Base-by-base conservation (phyloP, 2,329 filamentous ascomycete genomes). In the Aspergillus costaricaensis region DNA sequence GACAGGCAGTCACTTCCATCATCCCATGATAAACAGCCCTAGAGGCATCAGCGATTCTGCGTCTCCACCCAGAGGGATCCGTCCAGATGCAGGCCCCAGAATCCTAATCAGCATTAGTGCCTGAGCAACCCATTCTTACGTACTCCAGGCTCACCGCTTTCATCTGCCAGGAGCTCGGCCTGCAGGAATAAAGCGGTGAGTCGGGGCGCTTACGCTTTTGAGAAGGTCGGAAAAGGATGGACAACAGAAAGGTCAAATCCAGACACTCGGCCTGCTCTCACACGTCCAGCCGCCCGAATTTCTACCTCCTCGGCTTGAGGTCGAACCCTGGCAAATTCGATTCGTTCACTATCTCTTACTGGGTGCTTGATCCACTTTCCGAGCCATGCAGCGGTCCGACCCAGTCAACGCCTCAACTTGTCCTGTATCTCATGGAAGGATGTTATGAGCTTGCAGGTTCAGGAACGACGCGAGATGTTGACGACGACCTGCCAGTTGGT, bases 311-410 rank as follows among this genome's bases (percentile, higher is more conserved):
- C 17, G 30, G 36, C n/a, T 30, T 9, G 23, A n/a, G 30, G 23
- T 48, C 60, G 30, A 61, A 61, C 50, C 58, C 43, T 56, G 59
- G 50, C 49, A 53, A 55, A 25, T 36, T 60, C 53, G 32, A 56
- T 36, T 36, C 32, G 12, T 36, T 36, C 32, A 36, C 32, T 6
- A 36, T 36, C 32, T 14, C 32, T 36, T 36, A 4, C 12, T 50
- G 50, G 27, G 57, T 59, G 27, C 50, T 64, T 62, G 70, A 70
- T 76, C 72, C 73, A 74, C 72, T 74, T 73, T 61, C 69, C 69
- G 66, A 49, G 19, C 53, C 58, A 72, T 74, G 73, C 73, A 74
- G 72, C 73, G 73, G 73, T 74, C 73, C 73, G 73, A 70, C 67
- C 73, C 73, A 67, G 68, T 62, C 64, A 71, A 71, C 70, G 68